A percentile compares a stretch with the other conserved stretches of the same genome.
phyloP scores from a whole-genome alignment of 495 filamentous ascomycete species.

The Neurospora tetrasperma region DNA sequence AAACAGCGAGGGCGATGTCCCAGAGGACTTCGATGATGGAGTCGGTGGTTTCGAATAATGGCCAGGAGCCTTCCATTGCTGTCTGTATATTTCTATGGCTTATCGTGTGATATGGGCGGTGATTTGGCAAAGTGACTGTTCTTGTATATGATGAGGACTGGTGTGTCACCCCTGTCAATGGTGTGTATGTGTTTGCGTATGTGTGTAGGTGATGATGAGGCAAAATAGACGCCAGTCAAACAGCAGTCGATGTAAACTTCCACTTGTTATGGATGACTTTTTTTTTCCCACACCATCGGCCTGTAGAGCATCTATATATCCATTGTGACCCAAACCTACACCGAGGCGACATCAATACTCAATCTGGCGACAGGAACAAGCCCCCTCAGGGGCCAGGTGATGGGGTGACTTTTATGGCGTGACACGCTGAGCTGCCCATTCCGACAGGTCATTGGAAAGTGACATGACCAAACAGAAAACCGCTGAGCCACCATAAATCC shows the following conservation, averaged over 20 bases:
- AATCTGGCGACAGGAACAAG: not conserved
- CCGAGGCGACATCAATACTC: not conserved
- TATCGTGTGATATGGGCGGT: not conserved
- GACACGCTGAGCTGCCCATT: not conserved
- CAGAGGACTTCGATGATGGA: constrained; percentile 25
- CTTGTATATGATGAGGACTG: not conserved
- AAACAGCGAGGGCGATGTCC: constrained; percentile 26
- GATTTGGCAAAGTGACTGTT: not conserved
- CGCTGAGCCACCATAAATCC: not conserved
- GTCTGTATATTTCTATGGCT: not conserved
- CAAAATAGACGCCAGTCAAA: not conserved
- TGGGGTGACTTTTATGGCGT: not conserved
- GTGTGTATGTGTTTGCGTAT: not conserved
- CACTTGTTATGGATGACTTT: not conserved
- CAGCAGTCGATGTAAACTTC: not conserved
- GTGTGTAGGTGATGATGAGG: not conserved
- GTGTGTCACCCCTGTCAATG: not conserved
- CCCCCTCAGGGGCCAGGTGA: not conserved
- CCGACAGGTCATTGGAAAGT: not conserved
- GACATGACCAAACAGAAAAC: not conserved
- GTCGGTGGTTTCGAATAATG: constrained; percentile 20
- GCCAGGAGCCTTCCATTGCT: not conserved
- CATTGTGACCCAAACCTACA: not conserved
- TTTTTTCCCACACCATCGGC: not conserved
- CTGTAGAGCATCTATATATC: not conserved